Conservation (phyloP, 441 rosid genomes). For the Populus trichocarpa region DNA sequence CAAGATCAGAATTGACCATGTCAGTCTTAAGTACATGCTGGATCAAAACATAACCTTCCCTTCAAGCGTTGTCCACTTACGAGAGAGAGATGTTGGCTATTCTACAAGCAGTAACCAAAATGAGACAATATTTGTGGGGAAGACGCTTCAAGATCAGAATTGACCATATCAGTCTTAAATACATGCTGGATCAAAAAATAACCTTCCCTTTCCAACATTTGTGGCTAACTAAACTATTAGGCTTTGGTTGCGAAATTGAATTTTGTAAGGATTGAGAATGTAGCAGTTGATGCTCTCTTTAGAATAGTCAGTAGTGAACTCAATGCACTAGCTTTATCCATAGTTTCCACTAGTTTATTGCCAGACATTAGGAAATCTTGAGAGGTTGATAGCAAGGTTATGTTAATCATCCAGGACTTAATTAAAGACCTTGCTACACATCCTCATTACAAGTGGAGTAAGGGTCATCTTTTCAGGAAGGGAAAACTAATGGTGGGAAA, state of each 20-base stretch:
- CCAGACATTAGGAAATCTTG: too few relatives aligned
- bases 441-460: too few relatives aligned
- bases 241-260: not conserved
- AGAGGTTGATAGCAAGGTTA: too few relatives aligned
- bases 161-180: not conserved
- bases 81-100: constrained; percentile 4
- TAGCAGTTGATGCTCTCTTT: constrained; percentile 1
- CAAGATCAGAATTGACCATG: too few relatives aligned
- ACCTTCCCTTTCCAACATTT: not conserved
- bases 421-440: too few relatives aligned
- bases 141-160: not conserved
- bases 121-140: constrained; percentile 4
- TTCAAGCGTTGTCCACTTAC: not conserved
- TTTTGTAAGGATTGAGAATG: not conserved
- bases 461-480: not conserved
- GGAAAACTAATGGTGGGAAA: not conserved
- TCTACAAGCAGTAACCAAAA: not conserved
- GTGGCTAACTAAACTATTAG: not conserved
- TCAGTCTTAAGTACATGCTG: too few relatives aligned
- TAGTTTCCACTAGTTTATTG: too few relatives aligned
- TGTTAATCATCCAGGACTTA: too few relatives aligned
- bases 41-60: too few relatives aligned
- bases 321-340: not conserved
- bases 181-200: not conserved
- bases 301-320: too few relatives aligned